phyloP scores from a whole-genome alignment of 805 yeast species.

The Zygosaccharomyces lentus region DNA sequence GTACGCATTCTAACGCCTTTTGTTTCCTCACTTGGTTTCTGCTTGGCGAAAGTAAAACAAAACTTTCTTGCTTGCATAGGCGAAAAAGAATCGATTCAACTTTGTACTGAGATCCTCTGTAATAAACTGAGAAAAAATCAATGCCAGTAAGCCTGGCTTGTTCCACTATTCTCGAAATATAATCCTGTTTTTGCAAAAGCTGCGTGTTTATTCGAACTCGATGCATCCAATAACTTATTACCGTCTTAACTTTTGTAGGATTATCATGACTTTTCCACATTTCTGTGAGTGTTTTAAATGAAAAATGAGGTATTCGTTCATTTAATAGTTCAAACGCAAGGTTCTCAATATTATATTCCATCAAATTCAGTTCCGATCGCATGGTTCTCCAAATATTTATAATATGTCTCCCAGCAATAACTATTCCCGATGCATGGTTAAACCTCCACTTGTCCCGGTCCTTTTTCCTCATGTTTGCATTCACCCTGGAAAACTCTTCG shows the following conservation, averaged over 20 bases:
- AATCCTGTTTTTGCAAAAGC: constrained; percentile 57
- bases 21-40: constrained; percentile 77
- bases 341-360: constrained; percentile 72
- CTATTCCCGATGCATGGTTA: constrained; percentile 66
- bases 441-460: constrained; percentile 75
- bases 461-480: constrained; percentile 45
- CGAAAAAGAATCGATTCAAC: constrained; percentile 82
- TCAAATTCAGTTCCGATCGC: constrained; percentile 56
- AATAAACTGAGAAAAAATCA: constrained; percentile 81
- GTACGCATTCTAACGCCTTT: constrained; percentile 80
- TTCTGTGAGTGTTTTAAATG: constrained; percentile 44
- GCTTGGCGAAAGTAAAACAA: constrained; percentile 70
- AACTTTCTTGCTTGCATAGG: constrained; percentile 71
- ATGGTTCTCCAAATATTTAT: constrained; percentile 81
- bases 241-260: constrained; percentile 36
- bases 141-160: constrained; percentile 83
- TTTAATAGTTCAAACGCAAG: constrained; percentile 66
- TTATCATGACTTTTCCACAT: constrained; percentile 38
- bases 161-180: constrained; percentile 68
- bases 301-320: constrained; percentile 60
- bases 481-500: constrained; percentile 59
- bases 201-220: constrained; percentile 39
- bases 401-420: constrained; percentile 75
- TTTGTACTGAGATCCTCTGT: constrained; percentile 90
- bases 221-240: constrained; percentile 46